phyloP scores from a whole-genome alignment of 1,284 basidiomycete genomes.

The Malassezia nana region DNA sequence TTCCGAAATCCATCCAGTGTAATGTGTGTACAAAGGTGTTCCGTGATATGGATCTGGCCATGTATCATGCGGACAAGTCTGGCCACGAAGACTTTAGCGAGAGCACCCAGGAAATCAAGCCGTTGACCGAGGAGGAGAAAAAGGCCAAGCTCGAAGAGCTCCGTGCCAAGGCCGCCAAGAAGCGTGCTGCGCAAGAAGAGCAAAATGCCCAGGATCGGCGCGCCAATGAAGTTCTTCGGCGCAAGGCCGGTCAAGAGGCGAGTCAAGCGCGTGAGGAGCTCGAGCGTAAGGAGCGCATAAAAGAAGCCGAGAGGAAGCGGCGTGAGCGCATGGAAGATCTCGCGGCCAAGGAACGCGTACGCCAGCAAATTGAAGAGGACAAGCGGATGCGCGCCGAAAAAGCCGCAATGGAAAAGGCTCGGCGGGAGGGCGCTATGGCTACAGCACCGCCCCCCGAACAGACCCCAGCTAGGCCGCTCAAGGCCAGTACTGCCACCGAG shows the following conservation, averaged over 20 bases:
- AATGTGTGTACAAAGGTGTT: slow-evolving; percentile 41
- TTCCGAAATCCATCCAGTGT: slow-evolving; percentile 37
- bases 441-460: background rate
- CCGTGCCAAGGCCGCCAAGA: slow-evolving; percentile 33
- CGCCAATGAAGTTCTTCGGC: slow-evolving; percentile 44
- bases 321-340: slow-evolving; percentile 36
- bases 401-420: slow-evolving; percentile 39
- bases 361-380: slow-evolving; percentile 45
- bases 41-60: slow-evolving; percentile 75
- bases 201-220: slow-evolving; percentile 32
- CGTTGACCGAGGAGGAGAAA: slow-evolving; percentile 90
- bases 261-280: slow-evolving; percentile 35
- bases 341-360: slow-evolving; percentile 36
- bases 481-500: slow-evolving; percentile 29
- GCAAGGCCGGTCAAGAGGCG: slow-evolving; percentile 44
- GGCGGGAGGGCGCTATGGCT: slow-evolving; percentile 20
- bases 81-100: slow-evolving; percentile 82
- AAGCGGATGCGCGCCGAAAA: slow-evolving; percentile 42
- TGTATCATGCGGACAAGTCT: slow-evolving; percentile 87
- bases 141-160: slow-evolving; percentile 65
- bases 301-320: slow-evolving; percentile 40
- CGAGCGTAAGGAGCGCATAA: slow-evolving; percentile 41
- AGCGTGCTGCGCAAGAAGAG: slow-evolving; percentile 35
- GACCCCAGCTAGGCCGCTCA: slow-evolving; percentile 17
- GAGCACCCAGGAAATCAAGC: slow-evolving; percentile 86